Conservation (phyloP, 176 grass and related monocot genomes). For the Rhynchospora tenuis region DNA sequence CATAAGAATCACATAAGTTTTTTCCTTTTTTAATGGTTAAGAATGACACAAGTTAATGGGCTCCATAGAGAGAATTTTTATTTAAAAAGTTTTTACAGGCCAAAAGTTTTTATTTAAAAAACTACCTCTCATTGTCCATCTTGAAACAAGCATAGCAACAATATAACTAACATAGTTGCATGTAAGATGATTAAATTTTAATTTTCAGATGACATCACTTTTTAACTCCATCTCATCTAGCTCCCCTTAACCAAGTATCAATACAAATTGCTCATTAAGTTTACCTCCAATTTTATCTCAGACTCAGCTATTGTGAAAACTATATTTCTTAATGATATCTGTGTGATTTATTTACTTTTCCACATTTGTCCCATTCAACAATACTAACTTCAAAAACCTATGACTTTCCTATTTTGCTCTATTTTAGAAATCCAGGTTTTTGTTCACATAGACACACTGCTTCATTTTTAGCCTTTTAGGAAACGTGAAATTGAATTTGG, state of each 20-base stretch:
- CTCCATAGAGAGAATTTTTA: too few relatives aligned
- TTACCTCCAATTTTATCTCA: not conserved
- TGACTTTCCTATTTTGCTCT: not conserved
- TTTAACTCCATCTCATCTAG: not conserved
- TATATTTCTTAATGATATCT: not conserved
- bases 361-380: not conserved
- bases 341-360: not conserved
- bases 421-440: not conserved
- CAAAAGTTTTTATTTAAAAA: not conserved
- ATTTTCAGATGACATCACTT: not conserved
- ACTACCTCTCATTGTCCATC: not conserved
- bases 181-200: not conserved
- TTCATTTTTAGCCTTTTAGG: not conserved
- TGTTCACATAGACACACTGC: not conserved
- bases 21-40: too few relatives aligned
- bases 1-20: not conserved
- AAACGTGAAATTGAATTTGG: not conserved
- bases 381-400: not conserved
- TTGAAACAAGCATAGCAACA: constrained; percentile 8
- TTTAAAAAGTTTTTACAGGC: too few relatives aligned
- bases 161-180: not conserved
- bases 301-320: not conserved
- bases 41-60: too few relatives aligned
- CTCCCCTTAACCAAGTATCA: not conserved
- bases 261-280: not conserved